phyloP scores from a whole-genome alignment of 1,284 basidiomycete species.

The Stereum hirsutum region DNA sequence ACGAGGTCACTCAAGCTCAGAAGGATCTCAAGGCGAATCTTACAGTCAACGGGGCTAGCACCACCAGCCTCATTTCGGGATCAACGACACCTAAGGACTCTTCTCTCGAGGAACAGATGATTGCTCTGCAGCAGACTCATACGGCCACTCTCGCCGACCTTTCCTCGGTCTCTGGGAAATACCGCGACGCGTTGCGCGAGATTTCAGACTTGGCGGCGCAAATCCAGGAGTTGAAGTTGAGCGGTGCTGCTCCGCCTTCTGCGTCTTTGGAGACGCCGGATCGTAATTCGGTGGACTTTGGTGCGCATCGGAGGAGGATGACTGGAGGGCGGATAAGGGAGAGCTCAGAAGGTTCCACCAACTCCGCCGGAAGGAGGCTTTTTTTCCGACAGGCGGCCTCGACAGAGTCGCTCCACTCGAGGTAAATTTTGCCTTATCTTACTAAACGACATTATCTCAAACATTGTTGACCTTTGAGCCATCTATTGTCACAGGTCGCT shows the following conservation, averaged over 20 bases:
- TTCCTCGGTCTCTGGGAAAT: slow-evolving; percentile 70
- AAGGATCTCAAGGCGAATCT: slow-evolving; percentile 43
- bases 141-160: slow-evolving; percentile 74
- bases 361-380: slow-evolving; percentile 48
- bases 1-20: slow-evolving; percentile 63
- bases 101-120: slow-evolving; percentile 45
- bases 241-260: slow-evolving; percentile 26
- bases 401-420: slow-evolving; percentile 75
- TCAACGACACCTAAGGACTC: slow-evolving; percentile 23
- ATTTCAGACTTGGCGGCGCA: slow-evolving; percentile 82
- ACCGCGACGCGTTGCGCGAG: slow-evolving; percentile 81
- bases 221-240: slow-evolving; percentile 69
- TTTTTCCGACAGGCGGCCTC: slow-evolving; percentile 81
- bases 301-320: slow-evolving; percentile 38
- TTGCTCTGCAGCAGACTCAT: slow-evolving; percentile 66
- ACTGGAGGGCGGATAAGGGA: slow-evolving; percentile 39
- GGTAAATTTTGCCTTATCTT: slow-evolving; percentile 31
- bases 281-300: slow-evolving; percentile 33
- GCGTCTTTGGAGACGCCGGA: slow-evolving; percentile 55
- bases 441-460: too few species aligned
- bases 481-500: slow-evolving; percentile 47
- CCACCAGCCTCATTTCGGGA: slow-evolving; percentile 17
- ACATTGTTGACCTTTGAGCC: slow-evolving; percentile 10
- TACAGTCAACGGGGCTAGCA: slow-evolving; percentile 16
- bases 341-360: slow-evolving; percentile 34